Percentiles rank a stretch among this genome's conserved stretches.
Evolutionary conservation across 805 yeast genomes (phyloP).

Genomic region (Cyberlindnera subsufficiens): DNA sequence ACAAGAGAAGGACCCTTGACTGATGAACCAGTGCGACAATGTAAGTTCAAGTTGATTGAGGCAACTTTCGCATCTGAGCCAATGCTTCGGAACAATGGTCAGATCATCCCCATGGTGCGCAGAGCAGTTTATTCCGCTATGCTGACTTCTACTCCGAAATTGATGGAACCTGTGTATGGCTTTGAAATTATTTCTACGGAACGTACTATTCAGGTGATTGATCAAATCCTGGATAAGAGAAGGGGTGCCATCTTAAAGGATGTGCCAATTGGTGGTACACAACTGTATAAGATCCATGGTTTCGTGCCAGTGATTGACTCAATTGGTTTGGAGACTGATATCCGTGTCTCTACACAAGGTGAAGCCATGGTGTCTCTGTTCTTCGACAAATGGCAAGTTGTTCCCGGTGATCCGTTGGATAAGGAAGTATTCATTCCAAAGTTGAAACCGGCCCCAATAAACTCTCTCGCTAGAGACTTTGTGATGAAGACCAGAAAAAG

Average conservation of each 20-base stretch:
- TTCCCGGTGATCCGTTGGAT: conserved; percentile 92
- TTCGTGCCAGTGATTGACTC: conserved; percentile 85
- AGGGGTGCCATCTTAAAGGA: conserved; percentile 57
- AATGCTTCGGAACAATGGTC: conserved; percentile 51
- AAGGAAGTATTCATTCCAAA: conserved; percentile 54
- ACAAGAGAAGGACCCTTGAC: conserved; percentile 87
- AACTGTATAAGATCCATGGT: conserved; percentile 55
- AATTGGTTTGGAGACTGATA: conserved; percentile 81
- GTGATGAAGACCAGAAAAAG: conserved; percentile 83
- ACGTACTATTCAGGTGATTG: conserved; percentile 42
- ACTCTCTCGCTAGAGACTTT: conserved; percentile 79
- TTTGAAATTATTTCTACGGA: conserved; percentile 52
- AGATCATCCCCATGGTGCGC: conserved; percentile 75
- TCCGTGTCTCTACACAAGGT: conserved; percentile 73
- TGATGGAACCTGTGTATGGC: conserved; percentile 77
- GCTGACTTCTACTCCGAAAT: conserved; percentile 67
- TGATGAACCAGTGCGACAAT: conserved; percentile 70
- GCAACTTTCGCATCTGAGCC: conserved; percentile 44
- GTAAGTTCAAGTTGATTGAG: conserved; percentile 66
- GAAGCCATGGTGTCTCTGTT: conserved; percentile 63
- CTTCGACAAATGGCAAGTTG: conserved; percentile 68
- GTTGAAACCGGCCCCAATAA: conserved; percentile 66
- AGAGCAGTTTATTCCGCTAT: conserved; percentile 81
- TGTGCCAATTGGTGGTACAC: conserved; percentile 66
- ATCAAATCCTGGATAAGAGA: conserved; percentile 48